Evolutionary conservation across 129 eudicot genomes (phyloP).

Genomic region (Centella asiatica): DNA sequence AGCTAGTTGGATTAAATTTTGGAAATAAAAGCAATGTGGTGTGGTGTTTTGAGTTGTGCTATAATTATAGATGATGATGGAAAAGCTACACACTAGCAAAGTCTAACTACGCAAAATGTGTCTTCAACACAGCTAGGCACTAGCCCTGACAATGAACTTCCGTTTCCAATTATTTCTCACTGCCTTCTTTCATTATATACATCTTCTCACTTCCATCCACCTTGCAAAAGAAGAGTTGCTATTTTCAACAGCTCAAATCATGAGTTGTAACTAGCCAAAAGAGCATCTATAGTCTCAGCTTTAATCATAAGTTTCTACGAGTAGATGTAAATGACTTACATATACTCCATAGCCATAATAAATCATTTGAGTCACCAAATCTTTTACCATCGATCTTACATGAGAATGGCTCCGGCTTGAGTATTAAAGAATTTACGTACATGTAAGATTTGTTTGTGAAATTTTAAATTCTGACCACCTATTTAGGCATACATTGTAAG

Average conservation of each 20-base stretch:
- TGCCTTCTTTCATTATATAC: constrained; percentile 2
- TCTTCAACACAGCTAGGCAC: constrained; percentile 3
- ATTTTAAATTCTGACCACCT: too few species aligned
- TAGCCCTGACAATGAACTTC: constrained; percentile 7
- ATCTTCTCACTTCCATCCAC: constrained; percentile 1
- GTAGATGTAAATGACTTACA: background rate
- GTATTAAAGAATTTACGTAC: too few species aligned
- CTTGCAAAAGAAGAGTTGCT: background rate
- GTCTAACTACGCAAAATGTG: background rate
- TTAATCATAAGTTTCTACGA: background rate
- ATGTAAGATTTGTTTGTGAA: too few species aligned
- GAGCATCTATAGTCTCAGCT: background rate
- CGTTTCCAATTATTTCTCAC: constrained; percentile 6
- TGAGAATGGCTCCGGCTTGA: too few species aligned
- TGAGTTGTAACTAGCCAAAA: background rate
- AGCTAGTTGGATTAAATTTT: too few species aligned
- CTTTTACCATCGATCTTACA: too few species aligned
- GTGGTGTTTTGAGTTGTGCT: background rate
- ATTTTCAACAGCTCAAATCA: background rate
- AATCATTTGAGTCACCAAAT: too few species aligned
- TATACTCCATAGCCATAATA: too few species aligned
- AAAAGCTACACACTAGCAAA: constrained; percentile 2
- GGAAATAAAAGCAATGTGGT: constrained; percentile 8
- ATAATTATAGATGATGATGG: constrained; percentile 2
- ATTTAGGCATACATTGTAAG: too few species aligned